These are phyloP conservation scores for Albifimbria verrucaria DNA, from an alignment of 2,329 filamentous ascomycete species.

Conservation along the genomic window DNA sequence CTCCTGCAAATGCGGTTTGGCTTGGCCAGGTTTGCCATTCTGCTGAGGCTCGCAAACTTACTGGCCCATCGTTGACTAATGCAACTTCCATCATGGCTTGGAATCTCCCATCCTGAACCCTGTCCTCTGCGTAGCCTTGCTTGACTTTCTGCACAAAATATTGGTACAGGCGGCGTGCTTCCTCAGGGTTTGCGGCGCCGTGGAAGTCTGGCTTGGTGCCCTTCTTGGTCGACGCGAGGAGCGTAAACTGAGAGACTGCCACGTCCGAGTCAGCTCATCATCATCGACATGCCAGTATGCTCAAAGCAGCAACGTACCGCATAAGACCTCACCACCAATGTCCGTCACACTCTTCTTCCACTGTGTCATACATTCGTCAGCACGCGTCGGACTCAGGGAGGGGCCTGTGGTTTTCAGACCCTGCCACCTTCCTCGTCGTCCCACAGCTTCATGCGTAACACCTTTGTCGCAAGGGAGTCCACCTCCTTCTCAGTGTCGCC, in stretches of 20 bases:
- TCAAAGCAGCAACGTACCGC: constrained; percentile 63
- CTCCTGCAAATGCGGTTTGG: too few species aligned
- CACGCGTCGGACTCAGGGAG: constrained; percentile 15
- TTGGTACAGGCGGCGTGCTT: constrained; percentile 79
- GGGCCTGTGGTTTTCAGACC: constrained; percentile 39
- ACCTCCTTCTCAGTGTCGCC: constrained; percentile 88
- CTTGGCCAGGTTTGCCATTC: too few species aligned
- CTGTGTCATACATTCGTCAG: constrained; percentile 36
- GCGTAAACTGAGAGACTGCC: constrained; percentile 91
- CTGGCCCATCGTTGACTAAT: constrained; percentile 79
- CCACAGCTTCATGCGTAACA: constrained; percentile 90
- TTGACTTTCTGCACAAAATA: constrained; percentile 77
- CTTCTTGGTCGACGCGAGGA: constrained; percentile 91
- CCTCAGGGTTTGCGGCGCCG: constrained; percentile 72
- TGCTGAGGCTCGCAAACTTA: constrained; percentile 29
- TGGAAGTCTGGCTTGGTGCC: constrained; percentile 95
- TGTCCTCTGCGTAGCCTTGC: constrained; percentile 66
- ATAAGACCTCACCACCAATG: constrained; percentile 88
- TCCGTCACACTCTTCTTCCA: constrained; percentile 92
- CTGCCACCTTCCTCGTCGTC: constrained; percentile 71
- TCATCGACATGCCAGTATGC: too few species aligned
- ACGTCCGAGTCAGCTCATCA: too few species aligned
- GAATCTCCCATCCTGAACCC: constrained; percentile 92
- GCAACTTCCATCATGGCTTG: constrained; percentile 99
- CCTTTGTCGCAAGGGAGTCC: constrained; percentile 77